Evolutionary conservation across 306 rosid species (phyloP).

Genomic region (Sophora flavescens): DNA sequence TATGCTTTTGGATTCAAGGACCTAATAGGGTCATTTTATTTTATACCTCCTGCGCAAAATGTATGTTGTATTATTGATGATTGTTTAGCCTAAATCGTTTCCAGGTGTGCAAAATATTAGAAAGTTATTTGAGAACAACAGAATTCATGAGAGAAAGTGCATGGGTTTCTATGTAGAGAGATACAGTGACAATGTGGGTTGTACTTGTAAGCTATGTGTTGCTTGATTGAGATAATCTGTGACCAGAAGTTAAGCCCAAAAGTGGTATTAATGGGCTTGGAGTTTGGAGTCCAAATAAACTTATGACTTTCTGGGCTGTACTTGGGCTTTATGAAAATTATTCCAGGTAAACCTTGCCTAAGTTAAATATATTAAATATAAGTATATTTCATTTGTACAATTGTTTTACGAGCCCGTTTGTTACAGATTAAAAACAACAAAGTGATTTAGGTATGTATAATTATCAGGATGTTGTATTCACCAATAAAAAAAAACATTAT

Average conservation of each 20-base stretch:
- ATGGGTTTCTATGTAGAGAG: neutral
- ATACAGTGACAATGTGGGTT: neutral
- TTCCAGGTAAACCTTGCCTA: neutral
- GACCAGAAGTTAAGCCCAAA: constrained; percentile 7
- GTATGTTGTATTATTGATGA: constrained; percentile 8
- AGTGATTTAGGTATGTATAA: neutral
- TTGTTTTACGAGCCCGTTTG: too few species aligned
- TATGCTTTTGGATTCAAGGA: constrained; percentile 54
- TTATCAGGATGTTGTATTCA: too few species aligned
- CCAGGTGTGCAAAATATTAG: constrained; percentile 20
- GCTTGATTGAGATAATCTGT: neutral
- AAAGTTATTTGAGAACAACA: constrained; percentile 5
- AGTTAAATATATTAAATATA: too few species aligned
- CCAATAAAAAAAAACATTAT: too few species aligned
- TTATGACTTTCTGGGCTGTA: neutral
- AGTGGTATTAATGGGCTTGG: neutral
- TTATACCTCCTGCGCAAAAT: neutral
- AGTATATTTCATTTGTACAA: too few species aligned
- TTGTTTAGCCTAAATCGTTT: constrained; percentile 18
- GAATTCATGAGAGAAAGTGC: neutral
- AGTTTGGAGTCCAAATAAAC: neutral
- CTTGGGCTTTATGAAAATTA: neutral
- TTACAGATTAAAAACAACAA: too few species aligned
- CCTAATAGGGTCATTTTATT: constrained; percentile 4
- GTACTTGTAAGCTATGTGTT: neutral